These are phyloP conservation scores for Polytrichum commune DNA, from an alignment of 225 moss, liverwort and hornwort species.

Conservation along the genomic window DNA sequence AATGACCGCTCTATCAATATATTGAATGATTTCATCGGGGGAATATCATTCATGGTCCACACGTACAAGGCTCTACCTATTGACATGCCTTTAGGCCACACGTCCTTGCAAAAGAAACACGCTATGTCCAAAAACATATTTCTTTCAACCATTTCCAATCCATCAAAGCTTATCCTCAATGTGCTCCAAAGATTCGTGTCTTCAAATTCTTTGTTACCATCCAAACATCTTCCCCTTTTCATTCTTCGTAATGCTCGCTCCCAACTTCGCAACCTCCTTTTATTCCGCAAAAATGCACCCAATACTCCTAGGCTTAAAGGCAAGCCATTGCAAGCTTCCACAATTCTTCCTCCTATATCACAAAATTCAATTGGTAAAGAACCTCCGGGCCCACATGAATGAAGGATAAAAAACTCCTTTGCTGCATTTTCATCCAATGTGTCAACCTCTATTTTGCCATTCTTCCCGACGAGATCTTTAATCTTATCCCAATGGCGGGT, in stretches of 20 bases:
- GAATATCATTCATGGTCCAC: neutral
- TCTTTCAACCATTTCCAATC: neutral
- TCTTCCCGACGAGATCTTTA: neutral
- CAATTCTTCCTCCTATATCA: neutral
- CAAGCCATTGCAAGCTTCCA: neutral
- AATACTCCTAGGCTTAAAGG: neutral
- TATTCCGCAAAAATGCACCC: neutral
- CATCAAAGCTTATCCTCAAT: neutral
- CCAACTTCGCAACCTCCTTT: neutral
- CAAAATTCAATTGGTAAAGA: neutral
- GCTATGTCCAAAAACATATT: neutral
- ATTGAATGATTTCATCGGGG: neutral
- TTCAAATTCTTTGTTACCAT: neutral
- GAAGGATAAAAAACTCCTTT: neutral
- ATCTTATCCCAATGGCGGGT: neutral
- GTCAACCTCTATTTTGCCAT: neutral
- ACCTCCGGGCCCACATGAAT: neutral
- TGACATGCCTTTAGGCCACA: neutral
- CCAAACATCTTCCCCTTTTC: neutral
- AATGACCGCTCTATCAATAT: neutral
- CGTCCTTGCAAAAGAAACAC: neutral
- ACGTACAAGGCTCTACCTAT: neutral
- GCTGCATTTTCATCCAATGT: neutral
- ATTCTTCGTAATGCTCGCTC: neutral
- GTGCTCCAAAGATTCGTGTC: neutral